Conservation (phyloP, 164 flowering plant genomes). For the Sedum album region DNA sequence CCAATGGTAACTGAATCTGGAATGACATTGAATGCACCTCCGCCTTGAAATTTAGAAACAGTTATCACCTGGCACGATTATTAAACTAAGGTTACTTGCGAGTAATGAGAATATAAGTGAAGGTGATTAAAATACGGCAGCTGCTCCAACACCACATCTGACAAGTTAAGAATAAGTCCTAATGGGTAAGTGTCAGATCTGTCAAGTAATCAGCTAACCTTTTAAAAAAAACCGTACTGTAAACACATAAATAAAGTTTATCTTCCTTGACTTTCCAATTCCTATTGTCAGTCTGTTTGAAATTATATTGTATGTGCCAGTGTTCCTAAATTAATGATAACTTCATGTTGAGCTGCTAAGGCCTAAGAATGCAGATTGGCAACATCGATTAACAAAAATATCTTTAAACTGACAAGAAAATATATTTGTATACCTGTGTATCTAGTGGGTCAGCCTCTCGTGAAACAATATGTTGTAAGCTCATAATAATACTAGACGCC, state of each 20-base stretch:
- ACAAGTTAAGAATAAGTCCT: neutral
- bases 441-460: constrained; percentile 48
- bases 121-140: neutral
- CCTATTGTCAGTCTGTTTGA: neutral
- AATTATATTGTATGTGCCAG: neutral
- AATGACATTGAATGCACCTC: constrained; percentile 49
- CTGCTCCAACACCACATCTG: neutral
- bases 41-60: constrained; percentile 43
- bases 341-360: too few relatives aligned
- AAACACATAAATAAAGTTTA: neutral
- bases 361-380: too few relatives aligned
- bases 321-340: neutral
- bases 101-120: neutral
- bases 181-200: too few relatives aligned
- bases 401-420: neutral
- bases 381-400: too few relatives aligned
- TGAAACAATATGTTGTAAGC: constrained; percentile 40
- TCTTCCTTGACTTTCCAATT: neutral
- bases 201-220: too few relatives aligned
- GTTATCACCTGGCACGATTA: constrained; percentile 34
- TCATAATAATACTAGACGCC: constrained; percentile 34
- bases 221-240: too few relatives aligned
- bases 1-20: constrained; percentile 56
- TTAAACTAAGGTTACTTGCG: neutral
- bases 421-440: constrained; percentile 30